A percentile compares a stretch with the other conserved stretches of the same genome.
Evolutionary conservation across 371 early-diverging fungal species (phyloP).

Genomic region (Mortierella sp.): DNA sequence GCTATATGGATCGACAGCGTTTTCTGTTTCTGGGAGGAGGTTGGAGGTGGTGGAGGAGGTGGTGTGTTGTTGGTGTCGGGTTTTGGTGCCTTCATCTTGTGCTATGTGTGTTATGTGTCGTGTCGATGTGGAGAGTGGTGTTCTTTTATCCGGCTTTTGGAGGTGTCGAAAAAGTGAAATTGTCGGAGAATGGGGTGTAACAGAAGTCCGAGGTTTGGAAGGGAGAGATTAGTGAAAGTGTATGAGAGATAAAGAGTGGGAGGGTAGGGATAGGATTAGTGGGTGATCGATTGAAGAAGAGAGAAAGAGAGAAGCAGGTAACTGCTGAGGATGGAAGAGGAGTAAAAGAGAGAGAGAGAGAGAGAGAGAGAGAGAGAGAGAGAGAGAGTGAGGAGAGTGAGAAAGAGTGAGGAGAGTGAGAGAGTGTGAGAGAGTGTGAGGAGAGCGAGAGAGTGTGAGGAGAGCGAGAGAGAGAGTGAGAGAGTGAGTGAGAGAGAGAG

Average conservation of each 20-base stretch:
- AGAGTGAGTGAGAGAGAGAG: too few relatives aligned
- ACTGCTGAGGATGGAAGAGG: too few relatives aligned
- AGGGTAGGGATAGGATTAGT: not conserved
- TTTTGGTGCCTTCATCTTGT: slow-evolving; percentile 22
- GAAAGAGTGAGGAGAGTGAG: too few relatives aligned
- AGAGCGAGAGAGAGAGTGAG: too few relatives aligned
- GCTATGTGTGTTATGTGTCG: not conserved
- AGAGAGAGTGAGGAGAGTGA: not conserved
- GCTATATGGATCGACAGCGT: slow-evolving; percentile 42
- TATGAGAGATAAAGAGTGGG: not conserved
- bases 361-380: not conserved
- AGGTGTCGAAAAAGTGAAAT: not conserved
- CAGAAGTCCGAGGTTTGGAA: not conserved
- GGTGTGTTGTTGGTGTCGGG: not conserved
- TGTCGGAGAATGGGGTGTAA: not conserved
- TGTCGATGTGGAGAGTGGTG: not conserved
- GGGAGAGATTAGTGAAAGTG: not conserved
- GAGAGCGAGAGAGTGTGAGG: too few relatives aligned
- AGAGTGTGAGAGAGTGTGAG: not conserved
- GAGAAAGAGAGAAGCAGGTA: too few relatives aligned
- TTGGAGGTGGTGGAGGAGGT: too few relatives aligned
- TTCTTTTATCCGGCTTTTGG: not conserved
- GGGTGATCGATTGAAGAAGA: too few relatives aligned
- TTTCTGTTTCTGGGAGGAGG: slow-evolving; percentile 24
- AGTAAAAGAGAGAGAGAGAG: too few relatives aligned